Evolutionary conservation across 139 green algal genomes (phyloP), one percentile per base, ranked within the genome.

Genomic region (Spirogloea muscicola): DNA sequence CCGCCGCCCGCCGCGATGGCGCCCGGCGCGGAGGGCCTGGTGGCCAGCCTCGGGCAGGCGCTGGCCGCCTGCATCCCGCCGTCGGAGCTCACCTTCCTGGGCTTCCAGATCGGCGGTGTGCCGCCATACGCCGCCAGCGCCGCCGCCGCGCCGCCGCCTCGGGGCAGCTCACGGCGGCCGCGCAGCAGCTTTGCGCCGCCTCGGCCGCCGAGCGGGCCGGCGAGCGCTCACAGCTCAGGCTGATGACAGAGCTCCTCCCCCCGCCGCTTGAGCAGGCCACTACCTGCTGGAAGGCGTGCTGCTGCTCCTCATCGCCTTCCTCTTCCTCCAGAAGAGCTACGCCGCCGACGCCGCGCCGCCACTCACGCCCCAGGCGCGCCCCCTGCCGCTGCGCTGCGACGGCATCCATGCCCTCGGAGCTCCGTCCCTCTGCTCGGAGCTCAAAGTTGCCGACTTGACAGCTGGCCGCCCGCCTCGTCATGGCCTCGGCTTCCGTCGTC

Each of bases 281-380:
- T 31, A 76, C 27, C 16, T 79, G 4, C 39, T 82, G n/a, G 75
- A 82, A 40, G 39, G 29, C n/a, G 34, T 82, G 16, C 49, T 82
- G 68, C 29, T 82, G 29, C 67, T 79, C 10, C n/a, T 71, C 16
- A 82, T 82, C 49, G 37, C 61, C 5, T 58, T 60, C 38, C 75
- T 82, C 10, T 43, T 82, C 18, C n/a, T 74, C 33, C 68, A 76
- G 34, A 80, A 80, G 58, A 82, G 75, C 39, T 82, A 82, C 60
- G n/a, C n/a, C n/a, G n/a, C n/a, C n/a, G n/a, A n/a, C n/a, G n/a
- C n/a, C n/a, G n/a, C n/a, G n/a, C n/a, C n/a, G n/a, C n/a, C n/a
- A n/a, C n/a, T n/a, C n/a, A 72, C 72, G 27, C 74, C 74, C 25
- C 29, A 77, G 18, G n/a, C 66, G 25, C 27, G 66, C 4, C 52